Evolutionary conservation across 1,284 basidiomycete genomes (phyloP).

Genomic region (Cerrena zonata): DNA sequence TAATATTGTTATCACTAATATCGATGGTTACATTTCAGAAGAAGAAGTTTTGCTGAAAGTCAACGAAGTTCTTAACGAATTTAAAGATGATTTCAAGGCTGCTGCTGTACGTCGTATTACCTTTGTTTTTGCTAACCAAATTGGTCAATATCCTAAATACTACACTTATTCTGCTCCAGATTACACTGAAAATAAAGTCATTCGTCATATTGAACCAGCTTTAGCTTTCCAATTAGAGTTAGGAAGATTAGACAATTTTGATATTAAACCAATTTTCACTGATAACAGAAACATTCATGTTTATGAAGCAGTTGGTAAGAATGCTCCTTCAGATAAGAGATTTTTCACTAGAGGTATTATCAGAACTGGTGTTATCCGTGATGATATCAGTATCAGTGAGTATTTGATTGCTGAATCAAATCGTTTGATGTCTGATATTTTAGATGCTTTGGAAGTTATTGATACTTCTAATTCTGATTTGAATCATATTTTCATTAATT

Average conservation of each 20-base stretch:
- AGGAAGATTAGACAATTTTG: slow-evolving; percentile 92
- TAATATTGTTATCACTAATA: slow-evolving; percentile 83
- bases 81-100: slow-evolving; percentile 55
- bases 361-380: slow-evolving; percentile 89
- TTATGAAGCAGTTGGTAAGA: slow-evolving; percentile 90
- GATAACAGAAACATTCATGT: slow-evolving; percentile 95
- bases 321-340: slow-evolving; percentile 93
- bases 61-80: slow-evolving; percentile 69
- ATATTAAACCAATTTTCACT: slow-evolving; percentile 88
- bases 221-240: slow-evolving; percentile 98
- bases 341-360: slow-evolving; percentile 98
- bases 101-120: slow-evolving; percentile 90
- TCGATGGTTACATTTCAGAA: slow-evolving; percentile 73
- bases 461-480: slow-evolving; percentile 85
- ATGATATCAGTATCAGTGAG: slow-evolving; percentile 87
- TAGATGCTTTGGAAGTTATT: slow-evolving; percentile 93
- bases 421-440: slow-evolving; percentile 87
- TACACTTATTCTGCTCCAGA: slow-evolving; percentile 81
- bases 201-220: slow-evolving; percentile 97
- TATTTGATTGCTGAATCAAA: slow-evolving; percentile 98
- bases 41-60: slow-evolving; percentile 76
- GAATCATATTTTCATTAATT: slow-evolving; percentile 97
- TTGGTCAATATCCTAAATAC: slow-evolving; percentile 90
- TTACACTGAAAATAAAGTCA: slow-evolving; percentile 84
- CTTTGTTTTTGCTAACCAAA: slow-evolving; percentile 88